Evolutionary conservation across 2,329 filamentous ascomycete genomes (phyloP), one percentile per base, ranked within the genome.

Genomic region (Fusarium subglutinans): DNA sequence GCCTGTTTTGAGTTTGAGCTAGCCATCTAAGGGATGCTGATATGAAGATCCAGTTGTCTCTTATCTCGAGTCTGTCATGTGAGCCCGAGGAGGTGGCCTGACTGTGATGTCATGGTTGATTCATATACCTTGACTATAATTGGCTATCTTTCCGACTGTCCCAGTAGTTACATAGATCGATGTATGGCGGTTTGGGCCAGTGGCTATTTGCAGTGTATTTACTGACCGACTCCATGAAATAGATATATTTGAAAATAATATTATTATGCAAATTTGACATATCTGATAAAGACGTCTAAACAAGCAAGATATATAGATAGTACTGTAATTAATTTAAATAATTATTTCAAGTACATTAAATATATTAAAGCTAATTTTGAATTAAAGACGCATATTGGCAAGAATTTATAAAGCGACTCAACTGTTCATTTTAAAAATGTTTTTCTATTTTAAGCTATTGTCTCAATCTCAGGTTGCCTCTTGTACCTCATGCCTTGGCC

Each of bases 401-500:
- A 30, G 28, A 30, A 12, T 30, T 30, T 30, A 30, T 30, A 1
- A 12, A 30, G 28, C 28, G 28, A 30, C 28, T 30, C 10, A 30
- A 30, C 28, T 30, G 10, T 30, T 12, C 2, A 30, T 33, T 13
- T 33, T 33, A 33, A 2, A 33, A 5, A 22, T 41, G 8, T 6
- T 15, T 9, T 11, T 22, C 2, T 40, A 10, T 38, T 5, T 10
- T 7, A 0, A 22, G 33, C 22, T 24, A 20, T 1, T 14, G 1
- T 26, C 4, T 10, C 4, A 0, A 14, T 0, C 4, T 7, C 4
- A 20, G 5, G 0, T 10, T 20, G 8, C 1, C 4, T 1, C 5
- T 26, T 45, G 0, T 10, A 2, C 4, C 24, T 26, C 6, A 57
- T 22, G 22, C 45, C 12, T 45, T 24, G 1, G 20, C 17, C 20